Conservation (phyloP, 1,139 yeast genomes). For the Candida mesenterica region DNA sequence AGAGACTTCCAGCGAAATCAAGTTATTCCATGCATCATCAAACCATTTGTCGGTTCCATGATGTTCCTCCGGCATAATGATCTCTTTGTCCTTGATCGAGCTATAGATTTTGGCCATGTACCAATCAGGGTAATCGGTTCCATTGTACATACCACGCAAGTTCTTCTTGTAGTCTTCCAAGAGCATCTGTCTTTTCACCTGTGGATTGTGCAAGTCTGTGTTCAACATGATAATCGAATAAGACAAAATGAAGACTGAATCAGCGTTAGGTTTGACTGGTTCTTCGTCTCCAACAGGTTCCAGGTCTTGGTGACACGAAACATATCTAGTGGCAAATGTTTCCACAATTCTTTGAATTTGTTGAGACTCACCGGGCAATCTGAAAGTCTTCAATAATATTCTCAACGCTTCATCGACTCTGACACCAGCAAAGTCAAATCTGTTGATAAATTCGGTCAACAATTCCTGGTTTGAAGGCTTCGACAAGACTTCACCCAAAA, state of each 20-base stretch:
- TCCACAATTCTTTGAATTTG: slow-evolving; percentile 93
- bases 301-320: slow-evolving; percentile 48
- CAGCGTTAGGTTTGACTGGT: slow-evolving; percentile 65
- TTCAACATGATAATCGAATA: slow-evolving; percentile 76
- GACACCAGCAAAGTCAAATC: slow-evolving; percentile 72
- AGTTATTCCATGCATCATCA: slow-evolving; percentile 89
- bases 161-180: slow-evolving; percentile 78
- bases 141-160: slow-evolving; percentile 74
- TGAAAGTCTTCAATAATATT: slow-evolving; percentile 72
- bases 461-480: slow-evolving; percentile 66
- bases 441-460: slow-evolving; percentile 60
- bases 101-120: slow-evolving; percentile 76
- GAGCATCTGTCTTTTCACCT: slow-evolving; percentile 83
- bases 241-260: slow-evolving; percentile 69
- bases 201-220: slow-evolving; percentile 77
- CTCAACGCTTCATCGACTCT: slow-evolving; percentile 94
- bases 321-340: slow-evolving; percentile 78
- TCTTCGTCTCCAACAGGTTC: slow-evolving; percentile 23
- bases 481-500: slow-evolving; percentile 82
- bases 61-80: slow-evolving; percentile 97
- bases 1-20: slow-evolving; percentile 54
- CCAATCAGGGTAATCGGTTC: slow-evolving; percentile 82
- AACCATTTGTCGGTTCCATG: slow-evolving; percentile 85
- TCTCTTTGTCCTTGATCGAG: slow-evolving; percentile 82
- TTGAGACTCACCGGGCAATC: slow-evolving; percentile 97